Evolutionary conservation across 139 green algal species (phyloP).

Genomic region (Chlamydomonas applanata): DNA sequence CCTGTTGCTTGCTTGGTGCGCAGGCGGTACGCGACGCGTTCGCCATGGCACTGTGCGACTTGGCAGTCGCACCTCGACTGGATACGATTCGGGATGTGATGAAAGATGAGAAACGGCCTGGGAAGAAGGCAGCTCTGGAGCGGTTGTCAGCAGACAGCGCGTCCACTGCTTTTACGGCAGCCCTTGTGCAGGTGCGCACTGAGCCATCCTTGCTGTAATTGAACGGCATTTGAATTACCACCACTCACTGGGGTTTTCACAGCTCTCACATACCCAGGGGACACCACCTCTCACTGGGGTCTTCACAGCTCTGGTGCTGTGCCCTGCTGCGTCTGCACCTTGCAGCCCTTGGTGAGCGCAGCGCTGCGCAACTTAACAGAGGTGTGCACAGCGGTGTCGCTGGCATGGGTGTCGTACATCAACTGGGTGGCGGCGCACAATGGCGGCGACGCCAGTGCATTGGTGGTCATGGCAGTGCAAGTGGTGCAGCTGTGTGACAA

Average conservation of each 20-base stretch:
- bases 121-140: conserved; percentile 52
- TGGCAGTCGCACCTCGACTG: conserved; percentile 42
- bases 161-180: neutral
- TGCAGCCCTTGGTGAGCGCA: conserved; percentile 62
- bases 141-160: conserved; percentile 28
- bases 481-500: conserved; percentile 17
- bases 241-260: neutral
- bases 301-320: neutral
- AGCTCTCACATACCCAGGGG: too few relatives aligned
- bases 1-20: neutral
- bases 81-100: conserved; percentile 17
- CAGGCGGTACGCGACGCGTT: conserved; percentile 52
- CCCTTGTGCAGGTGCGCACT: neutral
- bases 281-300: neutral
- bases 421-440: neutral
- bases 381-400: conserved; percentile 1
- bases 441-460: conserved; percentile 25
- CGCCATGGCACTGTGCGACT: conserved; percentile 56
- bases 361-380: conserved; percentile 23
- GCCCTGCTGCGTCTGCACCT: conserved; percentile 57
- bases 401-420: conserved; percentile 8
- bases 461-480: conserved; percentile 57
- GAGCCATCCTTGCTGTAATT: neutral
- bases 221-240: neutral
- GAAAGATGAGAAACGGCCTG: conserved; percentile 50